Base-by-base conservation (phyloP, 495 filamentous ascomycete species). In the Xeromyces bisporus region DNA sequence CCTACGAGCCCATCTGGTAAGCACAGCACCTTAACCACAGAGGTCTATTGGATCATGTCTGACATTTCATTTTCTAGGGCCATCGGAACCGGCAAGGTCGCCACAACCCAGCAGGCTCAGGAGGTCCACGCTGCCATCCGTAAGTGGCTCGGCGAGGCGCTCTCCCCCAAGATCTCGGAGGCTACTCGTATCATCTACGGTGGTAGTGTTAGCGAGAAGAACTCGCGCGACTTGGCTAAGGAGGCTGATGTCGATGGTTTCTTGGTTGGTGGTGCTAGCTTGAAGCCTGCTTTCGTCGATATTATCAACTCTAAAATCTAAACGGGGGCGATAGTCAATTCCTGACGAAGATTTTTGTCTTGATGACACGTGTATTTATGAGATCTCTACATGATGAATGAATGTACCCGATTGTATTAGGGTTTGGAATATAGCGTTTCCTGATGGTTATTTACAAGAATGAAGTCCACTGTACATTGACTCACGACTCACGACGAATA, bases 1-100 rank as follows among this genome's bases (percentile, higher is more conserved):
- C 89, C 44, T 97, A 97, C 55, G 91, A 97, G 70, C 89, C 89
- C 43, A 87, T 97, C 64, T 97, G 89, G 87, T 69, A 55, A 44
- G 56, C 31, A 26, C 14, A 9, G 23, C 12, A 18, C n/a, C n/a
- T n/a, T n/a, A n/a, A n/a, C n/a, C n/a, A n/a, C n/a, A n/a, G n/a
- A n/a, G n/a, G n/a, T n/a, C n/a, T n/a, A n/a, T n/a, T n/a, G n/a
- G n/a, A n/a, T n/a, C n/a, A n/a, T 21, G 25, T 15, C 11, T 31
- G 29, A 11, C 32, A 42, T 44, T 49, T 32, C 7, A 13, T 11
- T 16, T 10, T 35, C 7, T 35, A 68, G 65, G 68, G 91, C 87
- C 43, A 96, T 96, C 48, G 89, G 91, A 37, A 96, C 89, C 39
- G 89, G 89, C 48, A 94, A 93, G 66, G 89, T 96, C 36, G 89